phyloP scores from a whole-genome alignment of 1,139 yeast species.

The Candida pseudoviswanathii region DNA sequence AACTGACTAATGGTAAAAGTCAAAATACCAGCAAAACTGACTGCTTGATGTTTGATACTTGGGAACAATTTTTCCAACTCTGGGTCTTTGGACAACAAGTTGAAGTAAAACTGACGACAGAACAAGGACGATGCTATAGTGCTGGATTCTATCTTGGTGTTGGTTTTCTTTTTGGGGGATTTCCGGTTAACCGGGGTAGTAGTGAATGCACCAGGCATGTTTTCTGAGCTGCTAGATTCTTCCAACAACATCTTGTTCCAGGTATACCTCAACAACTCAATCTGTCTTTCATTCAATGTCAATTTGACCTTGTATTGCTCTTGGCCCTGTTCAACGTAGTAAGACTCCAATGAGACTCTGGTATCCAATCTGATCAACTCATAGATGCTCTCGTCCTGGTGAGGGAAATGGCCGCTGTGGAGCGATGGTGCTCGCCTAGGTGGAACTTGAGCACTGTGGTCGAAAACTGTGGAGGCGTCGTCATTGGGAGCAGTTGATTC shows the following conservation, averaged over 20 bases:
- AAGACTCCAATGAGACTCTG: constrained; percentile 44
- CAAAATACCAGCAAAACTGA: constrained; percentile 79
- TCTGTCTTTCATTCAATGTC: constrained; percentile 33
- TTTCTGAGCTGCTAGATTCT: constrained; percentile 18
- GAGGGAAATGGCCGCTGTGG: not conserved
- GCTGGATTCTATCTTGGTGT: constrained; percentile 15
- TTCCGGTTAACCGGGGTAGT: constrained; percentile 13
- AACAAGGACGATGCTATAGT: constrained; percentile 51
- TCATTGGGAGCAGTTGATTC: not conserved
- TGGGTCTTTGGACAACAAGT: constrained; percentile 56
- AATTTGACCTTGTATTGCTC: constrained; percentile 29
- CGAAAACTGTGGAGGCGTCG: not conserved
- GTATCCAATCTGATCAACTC: constrained; percentile 49
- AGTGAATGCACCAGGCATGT: constrained; percentile 14
- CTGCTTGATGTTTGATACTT: constrained; percentile 69
- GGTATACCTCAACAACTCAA: constrained; percentile 43
- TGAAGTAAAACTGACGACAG: constrained; percentile 64
- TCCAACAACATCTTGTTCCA: constrained; percentile 49
- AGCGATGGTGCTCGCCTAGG: not conserved
- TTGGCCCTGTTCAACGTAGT: constrained; percentile 13
- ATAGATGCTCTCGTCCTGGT: constrained; percentile 16
- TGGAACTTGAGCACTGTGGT: not conserved
- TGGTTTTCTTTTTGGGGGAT: not conserved
- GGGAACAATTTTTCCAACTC: constrained; percentile 61
- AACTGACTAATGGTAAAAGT: constrained; percentile 57